These are phyloP conservation scores for Pythium diclinum DNA, from an alignment of 352 stramenopile genomes.

Conservation along the genomic window DNA sequence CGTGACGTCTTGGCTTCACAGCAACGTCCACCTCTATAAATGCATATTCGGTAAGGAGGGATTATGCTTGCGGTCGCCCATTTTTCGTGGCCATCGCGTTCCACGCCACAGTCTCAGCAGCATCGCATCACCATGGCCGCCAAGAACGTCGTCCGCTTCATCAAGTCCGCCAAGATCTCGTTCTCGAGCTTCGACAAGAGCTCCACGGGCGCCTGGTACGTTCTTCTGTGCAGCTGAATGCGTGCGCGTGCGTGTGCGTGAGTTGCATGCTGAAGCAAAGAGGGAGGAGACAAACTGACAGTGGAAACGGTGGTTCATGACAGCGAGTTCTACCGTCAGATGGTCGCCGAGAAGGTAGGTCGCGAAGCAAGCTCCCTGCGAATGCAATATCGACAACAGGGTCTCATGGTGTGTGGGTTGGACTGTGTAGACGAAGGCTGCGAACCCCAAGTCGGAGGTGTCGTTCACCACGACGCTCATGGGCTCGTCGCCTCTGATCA, in stretches of 20 bases:
- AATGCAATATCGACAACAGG: neutral
- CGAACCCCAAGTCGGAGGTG: conserved; percentile 83
- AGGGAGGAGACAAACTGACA: conserved; percentile 1
- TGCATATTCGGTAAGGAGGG: conserved; percentile 21
- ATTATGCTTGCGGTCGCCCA: neutral
- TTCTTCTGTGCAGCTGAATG: neutral
- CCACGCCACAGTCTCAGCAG: conserved; percentile 5
- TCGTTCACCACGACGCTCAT: conserved; percentile 50
- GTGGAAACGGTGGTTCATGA: conserved; percentile 6
- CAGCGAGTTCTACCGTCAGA: conserved; percentile 85
- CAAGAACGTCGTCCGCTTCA: conserved; percentile 81
- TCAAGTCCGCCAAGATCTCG: conserved; percentile 82
- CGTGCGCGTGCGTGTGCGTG: neutral
- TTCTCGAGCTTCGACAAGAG: conserved; percentile 81
- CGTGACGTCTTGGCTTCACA: neutral
- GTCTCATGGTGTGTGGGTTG: neutral
- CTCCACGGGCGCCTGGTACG: conserved; percentile 74
- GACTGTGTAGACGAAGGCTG: conserved; percentile 46
- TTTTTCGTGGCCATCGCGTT: conserved; percentile 21
- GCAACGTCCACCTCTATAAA: conserved; percentile 7
- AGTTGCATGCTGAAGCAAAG: neutral
- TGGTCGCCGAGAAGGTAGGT: conserved; percentile 71
- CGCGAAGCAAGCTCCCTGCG: neutral
- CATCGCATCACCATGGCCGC: conserved; percentile 51
- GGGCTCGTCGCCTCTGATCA: conserved; percentile 57